Percentiles rank a stretch among this genome's conserved stretches.
Conservation (phyloP, 768 basidiomycete species). For the Agrocybe praecox region DNA sequence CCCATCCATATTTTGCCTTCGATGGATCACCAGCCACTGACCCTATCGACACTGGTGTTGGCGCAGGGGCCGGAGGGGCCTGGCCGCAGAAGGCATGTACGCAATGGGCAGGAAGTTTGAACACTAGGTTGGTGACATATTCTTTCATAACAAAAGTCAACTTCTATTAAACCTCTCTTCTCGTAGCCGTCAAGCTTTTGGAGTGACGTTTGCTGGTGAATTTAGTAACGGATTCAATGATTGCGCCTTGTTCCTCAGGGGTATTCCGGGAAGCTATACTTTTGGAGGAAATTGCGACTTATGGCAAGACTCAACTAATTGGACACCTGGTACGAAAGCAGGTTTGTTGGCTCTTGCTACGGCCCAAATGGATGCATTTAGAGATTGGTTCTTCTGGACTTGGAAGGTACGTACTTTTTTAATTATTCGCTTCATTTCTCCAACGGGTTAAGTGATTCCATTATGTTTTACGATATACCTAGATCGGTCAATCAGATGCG, state of each 20-base stretch:
- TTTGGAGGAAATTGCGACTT: constrained; percentile 36
- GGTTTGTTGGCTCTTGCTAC: constrained; percentile 57
- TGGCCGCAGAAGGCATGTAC: constrained; percentile 58
- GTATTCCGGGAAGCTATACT: constrained; percentile 18
- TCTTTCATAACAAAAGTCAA: constrained; percentile 24
- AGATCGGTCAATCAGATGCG: constrained; percentile 38
- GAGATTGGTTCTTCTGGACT: constrained; percentile 54
- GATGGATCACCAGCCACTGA: constrained; percentile 35
- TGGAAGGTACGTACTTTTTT: constrained; percentile 52
- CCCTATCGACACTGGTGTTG: constrained; percentile 39
- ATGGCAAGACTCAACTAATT: constrained; percentile 59
- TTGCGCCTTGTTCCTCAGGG: constrained; percentile 47
- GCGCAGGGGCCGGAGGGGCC: constrained; percentile 40
- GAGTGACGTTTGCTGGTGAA: constrained; percentile 78
- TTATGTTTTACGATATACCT: background rate
- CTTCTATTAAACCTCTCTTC: background rate
- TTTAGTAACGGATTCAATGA: constrained; percentile 73
- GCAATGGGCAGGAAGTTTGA: constrained; percentile 59
- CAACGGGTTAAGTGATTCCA: background rate
- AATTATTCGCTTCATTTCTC: background rate
- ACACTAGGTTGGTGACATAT: constrained; percentile 43
- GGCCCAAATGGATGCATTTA: constrained; percentile 46
- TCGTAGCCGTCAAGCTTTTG: constrained; percentile 52
- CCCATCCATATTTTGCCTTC: constrained; percentile 51
- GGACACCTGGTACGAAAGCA: constrained; percentile 40